Evolutionary conservation across 2,329 filamentous ascomycete genomes (phyloP).

Genomic region (Rugonectria rugulosa): DNA sequence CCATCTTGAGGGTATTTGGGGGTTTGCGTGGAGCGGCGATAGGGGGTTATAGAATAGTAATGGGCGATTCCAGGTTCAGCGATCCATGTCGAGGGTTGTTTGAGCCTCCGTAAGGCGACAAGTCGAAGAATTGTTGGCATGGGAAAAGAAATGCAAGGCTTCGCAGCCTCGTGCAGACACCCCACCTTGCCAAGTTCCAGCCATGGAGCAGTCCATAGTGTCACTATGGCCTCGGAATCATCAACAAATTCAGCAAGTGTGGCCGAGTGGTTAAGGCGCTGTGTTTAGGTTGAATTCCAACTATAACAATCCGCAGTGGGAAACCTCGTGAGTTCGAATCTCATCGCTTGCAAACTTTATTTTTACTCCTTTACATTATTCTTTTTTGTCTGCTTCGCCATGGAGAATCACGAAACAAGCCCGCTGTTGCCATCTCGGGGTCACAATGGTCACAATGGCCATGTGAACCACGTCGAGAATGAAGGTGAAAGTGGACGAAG

Average conservation of each 20-base stretch:
- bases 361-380: constrained; percentile 16
- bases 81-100: no score
- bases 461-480: constrained; percentile 24
- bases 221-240: background rate
- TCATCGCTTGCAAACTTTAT: constrained; percentile 48
- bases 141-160: no score
- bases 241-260: constrained; percentile 45
- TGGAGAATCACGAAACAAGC: constrained; percentile 24
- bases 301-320: constrained; percentile 49
- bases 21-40: no score
- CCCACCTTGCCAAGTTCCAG: background rate
- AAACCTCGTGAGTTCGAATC: constrained; percentile 61
- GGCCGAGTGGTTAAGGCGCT: constrained; percentile 66
- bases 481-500: constrained; percentile 56
- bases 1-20: constrained; percentile 41
- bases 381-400: background rate
- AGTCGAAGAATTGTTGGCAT: no score
- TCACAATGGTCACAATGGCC: constrained; percentile 18
- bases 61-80: background rate
- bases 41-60: no score
- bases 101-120: no score
- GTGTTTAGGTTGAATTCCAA: constrained; percentile 55
- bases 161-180: background rate
- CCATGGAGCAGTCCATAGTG: background rate
- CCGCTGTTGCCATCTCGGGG: constrained; percentile 41